These are phyloP conservation scores for Exophiala dermatitidis DNA, from an alignment of 2,329 filamentous ascomycete genomes.

Conservation along the genomic window DNA sequence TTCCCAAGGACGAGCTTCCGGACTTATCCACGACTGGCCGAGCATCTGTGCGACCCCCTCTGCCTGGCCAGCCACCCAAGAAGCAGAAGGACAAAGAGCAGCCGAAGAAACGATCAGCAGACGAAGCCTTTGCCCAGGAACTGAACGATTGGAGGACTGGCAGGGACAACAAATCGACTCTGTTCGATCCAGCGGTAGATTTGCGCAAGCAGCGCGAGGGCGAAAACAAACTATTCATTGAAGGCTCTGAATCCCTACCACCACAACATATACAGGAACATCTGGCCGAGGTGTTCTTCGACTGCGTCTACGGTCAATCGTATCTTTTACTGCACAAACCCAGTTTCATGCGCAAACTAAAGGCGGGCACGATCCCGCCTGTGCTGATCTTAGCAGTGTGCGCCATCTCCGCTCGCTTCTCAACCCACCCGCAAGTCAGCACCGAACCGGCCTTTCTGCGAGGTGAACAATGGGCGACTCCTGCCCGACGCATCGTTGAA, in stretches of 20 bases:
- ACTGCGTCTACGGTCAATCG: constrained; percentile 89
- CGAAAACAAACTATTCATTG: constrained; percentile 71
- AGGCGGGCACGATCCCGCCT: constrained; percentile 71
- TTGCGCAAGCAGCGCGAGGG: constrained; percentile 53
- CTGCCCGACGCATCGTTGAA: constrained; percentile 78
- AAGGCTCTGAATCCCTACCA: constrained; percentile 76
- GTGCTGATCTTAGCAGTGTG: constrained; percentile 91
- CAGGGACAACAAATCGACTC: constrained; percentile 28
- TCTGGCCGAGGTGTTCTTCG: constrained; percentile 88
- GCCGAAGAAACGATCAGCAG: constrained; percentile 69
- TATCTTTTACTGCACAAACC: constrained; percentile 94
- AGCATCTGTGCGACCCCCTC: constrained; percentile 76
- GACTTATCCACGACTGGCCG: constrained; percentile 61
- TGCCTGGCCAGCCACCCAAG: constrained; percentile 51
- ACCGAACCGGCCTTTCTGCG: constrained; percentile 73
- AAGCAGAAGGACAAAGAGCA: constrained; percentile 46
- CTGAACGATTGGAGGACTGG: constrained; percentile 72
- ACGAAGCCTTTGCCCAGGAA: constrained; percentile 79
- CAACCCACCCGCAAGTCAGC: constrained; percentile 72
- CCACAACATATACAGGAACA: constrained; percentile 86
- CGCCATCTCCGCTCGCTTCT: constrained; percentile 90
- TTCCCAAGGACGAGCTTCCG: constrained; percentile 77
- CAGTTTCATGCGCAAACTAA: constrained; percentile 81
- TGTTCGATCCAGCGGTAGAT: constrained; percentile 39
- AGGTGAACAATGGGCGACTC: constrained; percentile 83